Percentiles rank a stretch among this genome's conserved stretches.
Conservation (phyloP, 78 protist species). For the Protostelium mycophagum region DNA sequence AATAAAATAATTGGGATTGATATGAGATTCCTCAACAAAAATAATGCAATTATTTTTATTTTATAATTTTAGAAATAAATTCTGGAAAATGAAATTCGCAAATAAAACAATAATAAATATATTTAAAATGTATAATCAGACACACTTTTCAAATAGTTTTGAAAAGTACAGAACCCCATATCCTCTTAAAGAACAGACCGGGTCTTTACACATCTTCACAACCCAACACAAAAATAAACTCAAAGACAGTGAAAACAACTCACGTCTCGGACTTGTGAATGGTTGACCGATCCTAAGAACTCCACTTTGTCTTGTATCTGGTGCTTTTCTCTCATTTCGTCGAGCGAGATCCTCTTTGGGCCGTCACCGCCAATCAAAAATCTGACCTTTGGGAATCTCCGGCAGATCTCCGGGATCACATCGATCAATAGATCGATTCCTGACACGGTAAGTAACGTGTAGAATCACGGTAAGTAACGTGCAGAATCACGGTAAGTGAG, state of each 20-base stretch:
- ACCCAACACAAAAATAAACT: not conserved
- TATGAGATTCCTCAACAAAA: conserved; percentile 8
- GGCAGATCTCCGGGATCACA: conserved; percentile 69
- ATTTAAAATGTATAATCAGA: too few relatives aligned
- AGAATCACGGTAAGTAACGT: too few relatives aligned
- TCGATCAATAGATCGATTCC: conserved; percentile 55
- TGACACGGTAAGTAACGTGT: too few relatives aligned
- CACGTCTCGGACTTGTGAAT: conserved; percentile 80
- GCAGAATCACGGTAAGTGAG: not conserved
- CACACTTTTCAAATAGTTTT: too few relatives aligned
- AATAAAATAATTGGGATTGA: not conserved
- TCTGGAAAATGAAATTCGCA: too few relatives aligned
- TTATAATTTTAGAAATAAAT: conserved; percentile 13
- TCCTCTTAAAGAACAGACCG: too few relatives aligned
- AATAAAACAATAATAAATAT: too few relatives aligned
- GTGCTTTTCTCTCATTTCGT: conserved; percentile 88
- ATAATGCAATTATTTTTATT: not conserved
- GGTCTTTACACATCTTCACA: too few relatives aligned
- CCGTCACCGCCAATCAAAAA: conserved; percentile 95
- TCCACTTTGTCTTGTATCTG: conserved; percentile 84
- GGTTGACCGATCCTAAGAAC: conserved; percentile 84
- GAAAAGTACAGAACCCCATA: too few relatives aligned
- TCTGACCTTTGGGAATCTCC: conserved; percentile 50
- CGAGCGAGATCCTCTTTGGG: conserved; percentile 67
- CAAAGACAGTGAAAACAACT: not conserved